These are phyloP conservation scores for Akanthomyces lecanii DNA, from an alignment of 2,329 filamentous ascomycete species.

Conservation along the genomic window DNA sequence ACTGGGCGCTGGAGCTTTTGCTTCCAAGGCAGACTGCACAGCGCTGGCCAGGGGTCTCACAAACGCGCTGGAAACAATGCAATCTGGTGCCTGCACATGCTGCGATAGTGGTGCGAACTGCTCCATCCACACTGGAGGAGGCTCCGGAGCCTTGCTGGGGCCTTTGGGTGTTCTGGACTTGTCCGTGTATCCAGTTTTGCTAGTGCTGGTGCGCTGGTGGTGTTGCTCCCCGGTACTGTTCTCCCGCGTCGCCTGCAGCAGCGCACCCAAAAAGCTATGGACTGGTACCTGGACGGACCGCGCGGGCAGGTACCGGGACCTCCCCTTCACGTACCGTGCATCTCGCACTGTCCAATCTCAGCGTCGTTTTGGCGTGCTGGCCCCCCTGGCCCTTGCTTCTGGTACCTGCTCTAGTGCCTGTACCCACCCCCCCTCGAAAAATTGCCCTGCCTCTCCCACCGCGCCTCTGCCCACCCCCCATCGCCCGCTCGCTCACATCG, in stretches of 20 bases:
- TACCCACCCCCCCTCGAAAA: conserved; percentile 14
- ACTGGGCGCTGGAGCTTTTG: background rate
- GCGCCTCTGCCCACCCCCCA: conserved; percentile 23
- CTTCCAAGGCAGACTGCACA: background rate
- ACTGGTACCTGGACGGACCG: background rate
- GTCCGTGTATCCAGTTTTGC: background rate
- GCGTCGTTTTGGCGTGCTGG: background rate
- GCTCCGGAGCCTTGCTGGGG: background rate
- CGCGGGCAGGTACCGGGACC: background rate
- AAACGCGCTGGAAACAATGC: background rate
- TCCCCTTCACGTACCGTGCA: background rate
- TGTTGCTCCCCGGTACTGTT: background rate
- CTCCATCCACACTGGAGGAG: background rate
- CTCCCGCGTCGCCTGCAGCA: too few relatives aligned
- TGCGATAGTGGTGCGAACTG: too few relatives aligned
- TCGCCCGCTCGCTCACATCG: conserved; percentile 12
- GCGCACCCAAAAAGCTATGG: background rate
- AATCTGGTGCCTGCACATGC: background rate
- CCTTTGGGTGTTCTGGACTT: background rate
- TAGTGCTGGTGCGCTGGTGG: background rate
- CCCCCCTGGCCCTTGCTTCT: background rate
- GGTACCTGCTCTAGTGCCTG: background rate
- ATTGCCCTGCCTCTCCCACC: conserved; percentile 21
- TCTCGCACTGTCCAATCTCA: background rate
- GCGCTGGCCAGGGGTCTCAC: background rate